Percentiles rank a stretch among this genome's conserved stretches.
Conservation (phyloP, 1,139 yeast genomes). For the Meyerozyma carpophila region DNA sequence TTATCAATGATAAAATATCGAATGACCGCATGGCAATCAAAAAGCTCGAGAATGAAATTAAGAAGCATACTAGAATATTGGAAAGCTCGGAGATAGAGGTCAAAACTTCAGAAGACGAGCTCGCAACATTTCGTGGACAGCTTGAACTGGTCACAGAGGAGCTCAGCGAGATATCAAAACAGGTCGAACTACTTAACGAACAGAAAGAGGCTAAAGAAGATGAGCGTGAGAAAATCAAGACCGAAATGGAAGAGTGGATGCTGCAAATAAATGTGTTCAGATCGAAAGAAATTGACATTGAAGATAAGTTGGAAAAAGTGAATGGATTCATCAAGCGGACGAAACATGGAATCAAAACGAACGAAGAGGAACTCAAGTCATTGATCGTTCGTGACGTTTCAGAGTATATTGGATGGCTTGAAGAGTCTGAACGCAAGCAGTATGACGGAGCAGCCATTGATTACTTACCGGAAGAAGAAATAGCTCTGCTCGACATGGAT, state of each 20-base stretch:
- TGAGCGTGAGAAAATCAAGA: conserved; percentile 33
- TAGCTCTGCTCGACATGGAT: conserved; percentile 46
- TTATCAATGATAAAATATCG: conserved; percentile 54
- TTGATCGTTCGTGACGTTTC: conserved; percentile 50
- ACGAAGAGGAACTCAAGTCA: conserved; percentile 31
- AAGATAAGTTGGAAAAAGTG: conserved; percentile 59
- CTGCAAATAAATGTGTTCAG: conserved; percentile 55
- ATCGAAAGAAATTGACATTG: conserved; percentile 66
- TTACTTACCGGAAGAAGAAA: conserved; percentile 47
- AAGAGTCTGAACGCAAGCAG: conserved; percentile 26
- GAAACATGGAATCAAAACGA: conserved; percentile 29
- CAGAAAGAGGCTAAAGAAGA: conserved; percentile 30
- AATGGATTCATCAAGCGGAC: conserved; percentile 39
- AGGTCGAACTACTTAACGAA: conserved; percentile 18
- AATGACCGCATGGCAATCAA: conserved; percentile 55
- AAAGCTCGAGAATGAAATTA: conserved; percentile 64
- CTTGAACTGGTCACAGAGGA: conserved; percentile 32
- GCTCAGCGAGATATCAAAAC: conserved; percentile 26
- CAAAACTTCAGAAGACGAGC: conserved; percentile 23
- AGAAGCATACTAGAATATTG: conserved; percentile 47
- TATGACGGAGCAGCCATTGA: conserved; percentile 35
- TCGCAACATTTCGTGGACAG: conserved; percentile 20
- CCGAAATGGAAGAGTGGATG: conserved; percentile 45
- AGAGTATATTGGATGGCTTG: conserved; percentile 48
- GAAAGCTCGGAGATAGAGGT: conserved; percentile 36